A percentile compares a stretch with the other conserved stretches of the same genome.
phyloP scores from a whole-genome alignment of 495 filamentous ascomycete species.

The Pseudotulostoma volvatum region DNA sequence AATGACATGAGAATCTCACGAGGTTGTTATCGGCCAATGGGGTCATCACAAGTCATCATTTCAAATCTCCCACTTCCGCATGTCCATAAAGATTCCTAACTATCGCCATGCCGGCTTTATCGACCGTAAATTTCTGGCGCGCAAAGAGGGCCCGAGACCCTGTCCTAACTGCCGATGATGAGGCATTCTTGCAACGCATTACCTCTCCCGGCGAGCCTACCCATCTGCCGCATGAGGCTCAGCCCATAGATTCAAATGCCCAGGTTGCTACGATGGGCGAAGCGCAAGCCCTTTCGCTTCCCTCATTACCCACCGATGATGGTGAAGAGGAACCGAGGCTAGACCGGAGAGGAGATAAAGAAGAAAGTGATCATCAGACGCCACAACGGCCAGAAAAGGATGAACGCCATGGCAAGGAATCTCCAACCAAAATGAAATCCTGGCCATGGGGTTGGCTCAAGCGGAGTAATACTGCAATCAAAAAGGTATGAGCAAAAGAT shows the following conservation, averaged over 20 bases:
- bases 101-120: too few species aligned
- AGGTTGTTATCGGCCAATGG: too few species aligned
- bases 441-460: constrained; percentile 31
- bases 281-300: constrained; percentile 20
- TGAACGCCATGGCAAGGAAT: constrained; percentile 8
- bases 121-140: constrained; percentile 16
- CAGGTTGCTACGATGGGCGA: constrained; percentile 16
- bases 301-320: constrained; percentile 24
- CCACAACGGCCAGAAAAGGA: too few species aligned
- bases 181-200: constrained; percentile 36
- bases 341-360: constrained; percentile 17
- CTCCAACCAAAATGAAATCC: constrained; percentile 20
- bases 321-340: constrained; percentile 17
- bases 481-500: too few species aligned
- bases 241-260: constrained; percentile 9
- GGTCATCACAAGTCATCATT: too few species aligned
- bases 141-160: constrained; percentile 25
- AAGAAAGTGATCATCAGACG: constrained; percentile 9
- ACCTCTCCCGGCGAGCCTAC: constrained; percentile 18
- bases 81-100: too few species aligned
- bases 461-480: constrained; percentile 22
- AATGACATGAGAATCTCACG: too few species aligned
- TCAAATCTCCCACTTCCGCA: too few species aligned
- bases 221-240: constrained; percentile 9
- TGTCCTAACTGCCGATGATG: constrained; percentile 37